Percentiles rank a stretch among this genome's conserved stretches.
Conservation (phyloP, 108 stramenopile species). For the Nitzschia palea region DNA sequence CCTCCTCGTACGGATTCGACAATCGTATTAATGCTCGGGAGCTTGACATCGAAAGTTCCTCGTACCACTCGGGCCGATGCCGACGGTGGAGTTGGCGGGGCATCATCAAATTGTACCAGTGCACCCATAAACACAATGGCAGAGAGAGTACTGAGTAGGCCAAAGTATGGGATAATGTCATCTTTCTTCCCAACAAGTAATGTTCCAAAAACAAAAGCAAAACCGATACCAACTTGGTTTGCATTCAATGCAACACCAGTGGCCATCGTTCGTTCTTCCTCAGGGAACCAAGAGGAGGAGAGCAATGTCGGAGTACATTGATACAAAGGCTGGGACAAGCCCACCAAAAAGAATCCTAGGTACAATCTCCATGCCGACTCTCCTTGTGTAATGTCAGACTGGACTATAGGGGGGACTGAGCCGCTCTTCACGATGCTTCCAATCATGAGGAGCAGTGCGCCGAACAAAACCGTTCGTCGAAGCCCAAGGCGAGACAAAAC, state of each 20-base stretch:
- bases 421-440: conserved; percentile 85
- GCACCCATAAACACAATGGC: conserved; percentile 74
- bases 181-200: conserved; percentile 64
- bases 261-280: conserved; percentile 86
- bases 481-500: conserved; percentile 78
- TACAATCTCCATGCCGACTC: conserved; percentile 74
- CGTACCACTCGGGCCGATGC: conserved; percentile 56
- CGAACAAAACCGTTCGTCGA: conserved; percentile 75
- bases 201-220: conserved; percentile 86
- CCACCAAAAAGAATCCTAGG: conserved; percentile 85
- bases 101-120: conserved; percentile 87
- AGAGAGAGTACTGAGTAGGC: conserved; percentile 68
- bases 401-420: conserved; percentile 49
- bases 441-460: conserved; percentile 72
- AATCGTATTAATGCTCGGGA: conserved; percentile 48
- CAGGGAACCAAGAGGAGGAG: conserved; percentile 83
- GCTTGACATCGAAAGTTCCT: conserved; percentile 60
- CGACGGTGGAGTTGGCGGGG: conserved; percentile 86
- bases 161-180: conserved; percentile 82
- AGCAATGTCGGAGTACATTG: conserved; percentile 84
- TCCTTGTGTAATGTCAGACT: conserved; percentile 37
- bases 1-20: conserved; percentile 27
- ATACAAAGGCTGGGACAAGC: conserved; percentile 79
- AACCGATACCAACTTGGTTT: conserved; percentile 89
- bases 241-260: conserved; percentile 88